Base-by-base conservation (phyloP, 2,329 filamentous ascomycete genomes). In the Fusarium concolor region DNA sequence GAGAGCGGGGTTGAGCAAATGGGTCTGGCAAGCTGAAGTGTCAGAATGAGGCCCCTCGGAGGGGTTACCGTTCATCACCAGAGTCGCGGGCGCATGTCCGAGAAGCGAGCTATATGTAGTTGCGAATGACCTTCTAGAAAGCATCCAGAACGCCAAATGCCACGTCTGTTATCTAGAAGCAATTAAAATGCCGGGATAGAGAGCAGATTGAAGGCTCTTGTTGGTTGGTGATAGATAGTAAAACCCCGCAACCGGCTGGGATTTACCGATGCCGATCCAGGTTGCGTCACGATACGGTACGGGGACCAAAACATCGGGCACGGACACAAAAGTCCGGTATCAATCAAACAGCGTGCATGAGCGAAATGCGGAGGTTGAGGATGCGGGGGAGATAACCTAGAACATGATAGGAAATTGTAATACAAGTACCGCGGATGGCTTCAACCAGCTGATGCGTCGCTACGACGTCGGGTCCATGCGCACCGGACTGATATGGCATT, bases 321-420 rank as follows among this genome's bases (percentile, higher is more conserved):
- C 61, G 61, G 61, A 64, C 59, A 59, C 61, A 38, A 59, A 46
- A 59, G 61, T 59, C 61, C 61, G 61, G 52, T 58, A 51, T 58
- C 59, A 9, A 51, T 58, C 59, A 9, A 4, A 17, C 15, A 17
- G 6, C 8, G 15, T 17, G 33, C 15, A 29, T 9, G n/a, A 15
- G 37, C 18, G n/a, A 24, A 42, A 68, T 68, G 64, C 64, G 64
- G 59, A 67, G 58, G 55, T 22, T 17, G 12, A 39, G 8, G 37
- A 56, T 67, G 62, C 53, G 65, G 65, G 56, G 63, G 42, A 45
- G 42, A 61, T 57, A 41, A 38, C 57, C 65, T 68, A 68, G 65
- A 68, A 33, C 65, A 39, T 38, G 56, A 68, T 68, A 68, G 65
- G 65, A 61, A 69, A 62, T 55, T 46, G 46, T 22, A 22, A 33